A percentile compares a stretch with the other conserved stretches of the same genome.
phyloP scores from a whole-genome alignment of 257 asterid species.

The Coffea canephora region DNA sequence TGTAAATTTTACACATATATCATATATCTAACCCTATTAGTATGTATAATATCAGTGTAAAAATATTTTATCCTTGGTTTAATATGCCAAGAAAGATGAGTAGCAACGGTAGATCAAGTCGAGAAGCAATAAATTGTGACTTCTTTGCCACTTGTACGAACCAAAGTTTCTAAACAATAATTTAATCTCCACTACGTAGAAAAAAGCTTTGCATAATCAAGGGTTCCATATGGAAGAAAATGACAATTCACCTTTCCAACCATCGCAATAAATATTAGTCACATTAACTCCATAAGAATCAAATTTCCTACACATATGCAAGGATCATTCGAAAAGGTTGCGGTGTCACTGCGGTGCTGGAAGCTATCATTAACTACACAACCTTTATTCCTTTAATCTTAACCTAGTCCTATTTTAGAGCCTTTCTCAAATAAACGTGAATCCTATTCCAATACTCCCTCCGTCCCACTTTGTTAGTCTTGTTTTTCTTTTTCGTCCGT shows the following conservation, averaged over 20 bases:
- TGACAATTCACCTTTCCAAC: conserved; percentile 6
- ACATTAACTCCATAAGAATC: background rate
- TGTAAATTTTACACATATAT: no score
- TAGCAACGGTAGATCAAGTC: background rate
- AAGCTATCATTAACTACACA: background rate
- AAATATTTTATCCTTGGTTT: no score
- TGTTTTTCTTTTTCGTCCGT: no score
- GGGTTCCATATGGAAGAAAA: conserved; percentile 12
- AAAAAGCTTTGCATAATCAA: background rate
- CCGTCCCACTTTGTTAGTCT: no score
- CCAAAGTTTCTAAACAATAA: background rate
- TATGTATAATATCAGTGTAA: no score
- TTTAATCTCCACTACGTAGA: background rate
- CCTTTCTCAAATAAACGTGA: background rate
- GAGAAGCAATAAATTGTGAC: no score
- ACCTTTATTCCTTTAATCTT: background rate
- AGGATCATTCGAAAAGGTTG: background rate
- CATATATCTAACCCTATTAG: no score
- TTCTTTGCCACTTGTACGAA: background rate
- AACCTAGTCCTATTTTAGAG: background rate
- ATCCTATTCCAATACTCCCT: no score
- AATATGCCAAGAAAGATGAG: no score
- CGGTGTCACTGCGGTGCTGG: background rate
- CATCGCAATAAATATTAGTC: background rate
- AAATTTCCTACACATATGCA: background rate